These are phyloP conservation scores for Viridothelium virens DNA, from an alignment of 495 filamentous ascomycete genomes.

Conservation along the genomic window DNA sequence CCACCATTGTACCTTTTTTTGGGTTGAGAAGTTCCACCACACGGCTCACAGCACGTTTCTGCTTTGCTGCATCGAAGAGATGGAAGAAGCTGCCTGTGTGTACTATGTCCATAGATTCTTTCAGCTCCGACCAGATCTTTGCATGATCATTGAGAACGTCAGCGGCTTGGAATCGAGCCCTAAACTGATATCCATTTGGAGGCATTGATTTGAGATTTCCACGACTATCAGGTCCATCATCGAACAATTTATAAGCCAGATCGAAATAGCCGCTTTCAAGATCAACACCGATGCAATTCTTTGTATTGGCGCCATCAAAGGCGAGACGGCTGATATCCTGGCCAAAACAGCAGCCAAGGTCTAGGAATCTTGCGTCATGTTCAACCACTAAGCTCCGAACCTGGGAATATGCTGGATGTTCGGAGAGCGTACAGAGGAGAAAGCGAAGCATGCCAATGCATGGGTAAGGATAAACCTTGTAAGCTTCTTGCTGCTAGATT, in stretches of 20 bases:
- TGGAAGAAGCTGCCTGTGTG: constrained; percentile 43
- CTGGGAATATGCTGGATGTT: constrained; percentile 15
- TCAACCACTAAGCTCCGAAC: constrained; percentile 12
- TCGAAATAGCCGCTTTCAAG: constrained; percentile 43
- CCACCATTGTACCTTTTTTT: constrained; percentile 16
- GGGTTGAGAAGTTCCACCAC: not conserved
- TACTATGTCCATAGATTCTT: constrained; percentile 36
- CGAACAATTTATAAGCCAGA: constrained; percentile 40
- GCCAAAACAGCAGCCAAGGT: constrained; percentile 46
- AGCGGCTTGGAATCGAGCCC: constrained; percentile 28
- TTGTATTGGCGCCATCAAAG: constrained; percentile 39
- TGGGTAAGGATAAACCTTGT: constrained; percentile 21
- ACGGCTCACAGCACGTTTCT: constrained; percentile 16
- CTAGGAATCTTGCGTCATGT: constrained; percentile 32
- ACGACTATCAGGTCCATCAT: constrained; percentile 26
- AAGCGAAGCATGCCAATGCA: constrained; percentile 17
- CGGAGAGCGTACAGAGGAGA: constrained; percentile 8
- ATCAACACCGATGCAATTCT: constrained; percentile 44
- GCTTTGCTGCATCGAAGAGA: constrained; percentile 38
- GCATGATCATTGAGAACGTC: constrained; percentile 30
- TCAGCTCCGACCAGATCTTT: constrained; percentile 14
- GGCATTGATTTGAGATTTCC: constrained; percentile 11
- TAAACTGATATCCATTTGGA: not conserved
- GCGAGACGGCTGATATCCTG: constrained; percentile 45
- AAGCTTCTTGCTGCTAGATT: constrained; percentile 11